phyloP scores from a whole-genome alignment of 768 basidiomycete genomes.

The Candolleomyces efflorescens region DNA sequence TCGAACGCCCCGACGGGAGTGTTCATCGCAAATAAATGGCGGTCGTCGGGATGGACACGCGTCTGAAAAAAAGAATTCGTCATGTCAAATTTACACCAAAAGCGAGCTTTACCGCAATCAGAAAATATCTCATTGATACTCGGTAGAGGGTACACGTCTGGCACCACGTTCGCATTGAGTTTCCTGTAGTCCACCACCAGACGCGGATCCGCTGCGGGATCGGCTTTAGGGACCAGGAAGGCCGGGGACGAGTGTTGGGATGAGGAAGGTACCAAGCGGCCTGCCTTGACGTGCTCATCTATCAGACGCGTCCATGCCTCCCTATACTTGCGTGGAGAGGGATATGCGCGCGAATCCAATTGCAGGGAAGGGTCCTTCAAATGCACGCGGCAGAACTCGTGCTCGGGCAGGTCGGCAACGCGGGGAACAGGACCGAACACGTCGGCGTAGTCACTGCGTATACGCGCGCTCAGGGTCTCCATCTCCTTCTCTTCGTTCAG shows the following conservation, averaged over 20 bases:
- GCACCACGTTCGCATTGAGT: slow-evolving; percentile 12
- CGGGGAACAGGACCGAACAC: slow-evolving; percentile 5
- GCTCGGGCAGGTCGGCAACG: slow-evolving; percentile 18
- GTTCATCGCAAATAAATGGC: neutral
- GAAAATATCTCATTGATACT: slow-evolving; percentile 18
- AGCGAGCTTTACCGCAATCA: slow-evolving; percentile 15
- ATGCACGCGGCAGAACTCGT: slow-evolving; percentile 17
- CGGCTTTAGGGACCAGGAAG: no score
- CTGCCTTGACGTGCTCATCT: no score
- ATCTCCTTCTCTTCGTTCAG: slow-evolving; percentile 25
- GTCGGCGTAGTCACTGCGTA: neutral
- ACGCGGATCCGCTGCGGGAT: no score
- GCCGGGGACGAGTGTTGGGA: no score
- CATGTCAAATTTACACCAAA: slow-evolving; percentile 16
- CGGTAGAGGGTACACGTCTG: slow-evolving; percentile 19
- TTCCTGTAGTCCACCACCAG: no score
- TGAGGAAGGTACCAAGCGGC: no score
- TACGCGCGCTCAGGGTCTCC: slow-evolving; percentile 17
- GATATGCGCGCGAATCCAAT: no score
- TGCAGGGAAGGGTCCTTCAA: no score
- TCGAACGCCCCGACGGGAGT: neutral
- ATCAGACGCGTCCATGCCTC: no score
- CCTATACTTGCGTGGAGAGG: no score
- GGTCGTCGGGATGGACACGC: slow-evolving; percentile 20
- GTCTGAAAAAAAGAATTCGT: slow-evolving; percentile 15